Evolutionary conservation across 768 basidiomycete species (phyloP).

Genomic region (Collybiopsis luxurians): DNA sequence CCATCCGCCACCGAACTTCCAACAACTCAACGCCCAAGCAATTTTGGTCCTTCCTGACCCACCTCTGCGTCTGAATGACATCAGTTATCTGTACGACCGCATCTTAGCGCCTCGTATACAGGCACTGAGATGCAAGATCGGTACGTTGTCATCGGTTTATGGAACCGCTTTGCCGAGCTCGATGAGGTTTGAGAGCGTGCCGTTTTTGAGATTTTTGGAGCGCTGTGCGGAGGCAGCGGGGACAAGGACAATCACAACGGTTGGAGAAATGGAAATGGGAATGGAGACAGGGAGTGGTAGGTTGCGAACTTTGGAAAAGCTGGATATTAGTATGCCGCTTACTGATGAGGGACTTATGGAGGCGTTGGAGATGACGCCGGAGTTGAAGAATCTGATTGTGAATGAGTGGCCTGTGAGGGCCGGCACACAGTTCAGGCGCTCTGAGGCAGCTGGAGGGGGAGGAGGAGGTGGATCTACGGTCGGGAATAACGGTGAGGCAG

Average conservation of each 20-base stretch:
- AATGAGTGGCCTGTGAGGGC: not conserved
- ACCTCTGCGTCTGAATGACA: not conserved
- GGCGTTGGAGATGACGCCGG: not conserved
- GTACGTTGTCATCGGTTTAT: not conserved
- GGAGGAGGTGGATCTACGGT: too few relatives aligned
- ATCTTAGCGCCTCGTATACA: not conserved
- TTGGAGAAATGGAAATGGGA: too few relatives aligned
- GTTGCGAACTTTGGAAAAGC: not conserved
- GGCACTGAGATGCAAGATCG: not conserved
- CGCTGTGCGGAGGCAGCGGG: not conserved
- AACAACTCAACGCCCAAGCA: too few relatives aligned
- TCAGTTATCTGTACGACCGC: not conserved
- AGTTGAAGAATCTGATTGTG: not conserved
- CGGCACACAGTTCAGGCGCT: not conserved
- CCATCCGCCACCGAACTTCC: not conserved
- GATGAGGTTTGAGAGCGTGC: not conserved
- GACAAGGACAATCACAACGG: too few relatives aligned
- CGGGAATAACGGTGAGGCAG: too few relatives aligned
- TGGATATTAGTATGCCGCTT: not conserved
- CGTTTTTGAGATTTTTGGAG: not conserved
- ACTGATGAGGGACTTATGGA: not conserved
- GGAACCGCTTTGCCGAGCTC: not conserved
- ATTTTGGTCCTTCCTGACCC: too few relatives aligned
- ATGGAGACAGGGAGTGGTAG: too few relatives aligned
- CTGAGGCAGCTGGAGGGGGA: not conserved